phyloP scores from a whole-genome alignment of 2,329 filamentous ascomycete genomes.

The Beauveria bassiana region DNA sequence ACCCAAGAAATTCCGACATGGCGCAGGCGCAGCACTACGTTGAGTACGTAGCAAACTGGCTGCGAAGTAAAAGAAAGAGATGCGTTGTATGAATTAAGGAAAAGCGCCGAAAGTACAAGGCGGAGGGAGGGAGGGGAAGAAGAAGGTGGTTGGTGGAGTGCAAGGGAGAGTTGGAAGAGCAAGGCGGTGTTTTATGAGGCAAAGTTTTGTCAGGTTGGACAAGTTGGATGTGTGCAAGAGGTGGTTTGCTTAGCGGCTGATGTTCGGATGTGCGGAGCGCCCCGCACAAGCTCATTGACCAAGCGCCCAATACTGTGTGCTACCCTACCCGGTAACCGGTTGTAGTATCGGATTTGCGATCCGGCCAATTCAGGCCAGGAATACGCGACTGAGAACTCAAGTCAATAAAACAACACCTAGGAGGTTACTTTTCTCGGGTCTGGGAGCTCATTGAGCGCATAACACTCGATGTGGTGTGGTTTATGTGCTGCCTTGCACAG shows the following conservation, averaged over 20 bases:
- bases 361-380: neutral
- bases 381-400: neutral
- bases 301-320: neutral
- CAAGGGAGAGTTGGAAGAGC: slow-evolving; percentile 16
- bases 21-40: slow-evolving; percentile 29
- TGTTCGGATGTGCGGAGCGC: slow-evolving; percentile 9
- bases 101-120: slow-evolving; percentile 15
- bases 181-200: slow-evolving; percentile 21
- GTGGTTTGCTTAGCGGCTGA: slow-evolving; percentile 5
- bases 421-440: neutral
- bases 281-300: slow-evolving; percentile 7
- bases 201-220: slow-evolving; percentile 27
- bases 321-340: slow-evolving; percentile 1
- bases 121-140: slow-evolving; percentile 13
- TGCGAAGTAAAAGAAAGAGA: slow-evolving; percentile 15
- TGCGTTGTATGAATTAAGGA: slow-evolving; percentile 14
- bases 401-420: too few relatives aligned
- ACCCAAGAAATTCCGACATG: slow-evolving; percentile 58
- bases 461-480: neutral
- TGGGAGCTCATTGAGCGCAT: neutral
- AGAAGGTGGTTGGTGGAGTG: slow-evolving; percentile 14
- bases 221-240: slow-evolving; percentile 15
- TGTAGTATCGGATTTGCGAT: neutral
- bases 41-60: slow-evolving; percentile 32
- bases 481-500: too few relatives aligned